A percentile compares a stretch with the other conserved stretches of the same genome.
These are phyloP conservation scores for Albizia julibrissin DNA, from an alignment of 306 rosid species.

Conservation along the genomic window DNA sequence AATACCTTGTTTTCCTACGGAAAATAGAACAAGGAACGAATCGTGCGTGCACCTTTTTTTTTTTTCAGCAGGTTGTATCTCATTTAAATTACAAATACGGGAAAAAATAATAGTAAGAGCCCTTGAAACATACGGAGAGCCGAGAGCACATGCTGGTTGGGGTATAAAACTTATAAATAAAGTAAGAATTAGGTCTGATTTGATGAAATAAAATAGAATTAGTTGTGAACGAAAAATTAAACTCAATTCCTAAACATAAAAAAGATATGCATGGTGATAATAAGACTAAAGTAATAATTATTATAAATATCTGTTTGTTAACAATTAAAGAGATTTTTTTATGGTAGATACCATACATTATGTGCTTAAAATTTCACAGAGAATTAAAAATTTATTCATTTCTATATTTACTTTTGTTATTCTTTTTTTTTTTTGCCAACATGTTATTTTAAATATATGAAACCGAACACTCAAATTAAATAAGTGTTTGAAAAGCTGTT, in stretches of 20 bases:
- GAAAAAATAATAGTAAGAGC: too few species aligned
- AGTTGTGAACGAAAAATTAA: background rate
- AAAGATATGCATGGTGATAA: background rate
- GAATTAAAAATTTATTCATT: background rate
- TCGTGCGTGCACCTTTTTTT: background rate
- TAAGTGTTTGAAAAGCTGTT: too few species aligned
- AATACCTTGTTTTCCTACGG: background rate
- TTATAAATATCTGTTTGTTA: background rate
- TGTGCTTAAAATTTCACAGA: background rate
- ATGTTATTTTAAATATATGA: background rate
- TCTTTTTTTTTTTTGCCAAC: background rate
- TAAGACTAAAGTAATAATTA: too few species aligned
- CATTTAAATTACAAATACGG: background rate
- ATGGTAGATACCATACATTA: background rate
- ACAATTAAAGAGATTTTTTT: background rate
- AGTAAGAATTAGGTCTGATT: background rate
- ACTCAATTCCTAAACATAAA: background rate
- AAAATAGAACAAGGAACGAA: background rate
- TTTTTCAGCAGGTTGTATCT: background rate
- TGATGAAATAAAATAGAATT: background rate
- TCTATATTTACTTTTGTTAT: background rate
- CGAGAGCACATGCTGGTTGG: background rate
- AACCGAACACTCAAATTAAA: background rate
- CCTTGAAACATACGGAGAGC: too few species aligned
- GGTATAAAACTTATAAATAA: too few species aligned